A percentile compares a stretch with the other conserved stretches of the same genome.
Evolutionary conservation across 2,329 filamentous ascomycete species (phyloP).

Genomic region (Fusarium fracticaudum): DNA sequence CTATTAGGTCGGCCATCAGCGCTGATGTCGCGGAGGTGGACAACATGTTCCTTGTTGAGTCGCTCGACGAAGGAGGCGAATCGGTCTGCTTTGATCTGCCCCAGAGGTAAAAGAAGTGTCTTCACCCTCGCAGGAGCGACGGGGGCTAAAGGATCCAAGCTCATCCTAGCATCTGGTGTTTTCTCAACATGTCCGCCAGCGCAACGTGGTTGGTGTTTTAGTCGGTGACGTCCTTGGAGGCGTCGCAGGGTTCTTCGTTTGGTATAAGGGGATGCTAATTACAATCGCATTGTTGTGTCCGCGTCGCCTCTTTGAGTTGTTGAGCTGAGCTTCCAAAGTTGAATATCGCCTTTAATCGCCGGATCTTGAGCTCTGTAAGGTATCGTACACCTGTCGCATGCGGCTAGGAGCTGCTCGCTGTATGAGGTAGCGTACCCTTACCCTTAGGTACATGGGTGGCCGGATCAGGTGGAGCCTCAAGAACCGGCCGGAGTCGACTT

Average conservation of each 20-base stretch:
- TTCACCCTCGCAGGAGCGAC: constrained; percentile 91
- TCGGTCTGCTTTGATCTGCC: constrained; percentile 82
- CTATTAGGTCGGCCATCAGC: constrained; percentile 85
- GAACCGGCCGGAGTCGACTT: constrained; percentile 39
- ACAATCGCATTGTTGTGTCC: constrained; percentile 28
- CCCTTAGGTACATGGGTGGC: constrained; percentile 28
- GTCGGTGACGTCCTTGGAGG: constrained; percentile 24
- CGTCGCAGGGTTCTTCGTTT: constrained; percentile 19
- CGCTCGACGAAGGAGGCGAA: constrained; percentile 83
- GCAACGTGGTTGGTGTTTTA: constrained; percentile 28
- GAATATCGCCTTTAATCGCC: constrained; percentile 12
- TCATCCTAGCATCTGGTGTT: constrained; percentile 72
- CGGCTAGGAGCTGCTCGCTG: constrained; percentile 40
- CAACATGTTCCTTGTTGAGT: constrained; percentile 80
- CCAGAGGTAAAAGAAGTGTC: constrained; percentile 86
- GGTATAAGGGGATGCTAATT: background rate
- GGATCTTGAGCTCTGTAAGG: constrained; percentile 21
- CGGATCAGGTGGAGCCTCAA: constrained; percentile 34
- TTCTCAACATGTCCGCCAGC: constrained; percentile 46
- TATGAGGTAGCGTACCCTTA: constrained; percentile 29
- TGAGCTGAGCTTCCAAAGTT: constrained; percentile 8
- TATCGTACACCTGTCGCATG: constrained; percentile 45
- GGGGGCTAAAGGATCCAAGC: constrained; percentile 87
- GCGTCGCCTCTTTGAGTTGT: constrained; percentile 2
- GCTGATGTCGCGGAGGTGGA: constrained; percentile 86